A percentile compares a stretch with the other conserved stretches of the same genome.
Evolutionary conservation across 2,329 filamentous ascomycete genomes (phyloP).

Genomic region (Trichoderma endophyticum): DNA sequence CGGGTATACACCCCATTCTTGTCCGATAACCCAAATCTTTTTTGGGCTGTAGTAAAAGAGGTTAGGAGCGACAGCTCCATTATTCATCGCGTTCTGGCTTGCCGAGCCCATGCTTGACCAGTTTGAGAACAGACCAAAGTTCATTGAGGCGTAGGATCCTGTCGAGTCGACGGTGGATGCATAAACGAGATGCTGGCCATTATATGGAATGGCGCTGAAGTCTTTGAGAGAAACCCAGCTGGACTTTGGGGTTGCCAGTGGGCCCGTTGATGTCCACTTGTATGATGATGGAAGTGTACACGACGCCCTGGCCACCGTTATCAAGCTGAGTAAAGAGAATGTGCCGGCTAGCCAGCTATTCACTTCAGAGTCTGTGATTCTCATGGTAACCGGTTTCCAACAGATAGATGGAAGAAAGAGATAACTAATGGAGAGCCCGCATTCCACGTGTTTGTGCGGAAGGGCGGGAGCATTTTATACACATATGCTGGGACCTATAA

Average conservation of each 20-base stretch:
- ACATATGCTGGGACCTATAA: not conserved
- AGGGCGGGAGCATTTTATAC: not conserved
- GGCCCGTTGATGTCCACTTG: not conserved
- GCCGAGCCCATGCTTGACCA: not conserved
- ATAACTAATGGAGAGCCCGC: not conserved
- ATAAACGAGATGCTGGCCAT: not conserved
- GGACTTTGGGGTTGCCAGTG: not conserved
- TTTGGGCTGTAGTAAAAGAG: not conserved
- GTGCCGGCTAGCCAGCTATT: not conserved
- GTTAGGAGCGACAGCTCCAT: not conserved
- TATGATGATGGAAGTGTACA: not conserved
- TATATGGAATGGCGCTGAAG: not conserved
- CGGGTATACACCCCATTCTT: not conserved
- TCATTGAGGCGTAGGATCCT: not conserved
- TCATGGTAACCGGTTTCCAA: not conserved
- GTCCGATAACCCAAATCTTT: not conserved
- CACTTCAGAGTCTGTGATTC: not conserved
- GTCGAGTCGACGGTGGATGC: not conserved
- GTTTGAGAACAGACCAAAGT: not conserved
- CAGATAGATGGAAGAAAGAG: not conserved
- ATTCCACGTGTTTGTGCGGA: not conserved
- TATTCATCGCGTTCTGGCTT: not conserved
- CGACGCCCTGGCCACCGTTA: not conserved
- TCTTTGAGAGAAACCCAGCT: not conserved
- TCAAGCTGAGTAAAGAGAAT: not conserved